phyloP scores from a whole-genome alignment of 148 eudicot genomes.

The Fallopia convolvulus region DNA sequence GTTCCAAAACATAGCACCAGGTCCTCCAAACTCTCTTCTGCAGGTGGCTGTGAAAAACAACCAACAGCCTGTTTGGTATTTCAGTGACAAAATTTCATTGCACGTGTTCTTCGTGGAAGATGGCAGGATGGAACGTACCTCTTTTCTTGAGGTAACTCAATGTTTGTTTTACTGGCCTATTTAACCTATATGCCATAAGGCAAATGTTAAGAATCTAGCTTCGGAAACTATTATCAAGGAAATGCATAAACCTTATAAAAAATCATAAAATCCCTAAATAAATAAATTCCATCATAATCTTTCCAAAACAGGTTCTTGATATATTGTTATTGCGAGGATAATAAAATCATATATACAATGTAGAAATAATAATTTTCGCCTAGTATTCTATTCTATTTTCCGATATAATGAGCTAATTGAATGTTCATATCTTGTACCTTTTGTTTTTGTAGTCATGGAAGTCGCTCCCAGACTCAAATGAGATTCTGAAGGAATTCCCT shows the following conservation, averaged over 20 bases:
- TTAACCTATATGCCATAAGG: too few species aligned
- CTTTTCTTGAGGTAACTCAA: conserved; percentile 77
- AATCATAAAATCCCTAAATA: too few species aligned
- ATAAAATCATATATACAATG: neutral
- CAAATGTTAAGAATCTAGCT: too few species aligned
- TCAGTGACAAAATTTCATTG: conserved; percentile 66
- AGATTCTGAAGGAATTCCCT: conserved; percentile 74
- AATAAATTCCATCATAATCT: too few species aligned
- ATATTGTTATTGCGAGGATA: neutral
- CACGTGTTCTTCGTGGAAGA: conserved; percentile 72
- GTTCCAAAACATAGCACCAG: conserved; percentile 82
- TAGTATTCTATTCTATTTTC: neutral
- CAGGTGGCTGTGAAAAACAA: conserved; percentile 95
- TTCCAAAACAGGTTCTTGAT: too few species aligned
- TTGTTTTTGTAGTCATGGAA: conserved; percentile 80
- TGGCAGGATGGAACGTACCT: conserved; percentile 87
- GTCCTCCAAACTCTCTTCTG: conserved; percentile 71
- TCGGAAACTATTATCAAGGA: too few species aligned
- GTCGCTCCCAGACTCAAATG: conserved; percentile 92
- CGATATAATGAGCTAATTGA: neutral
- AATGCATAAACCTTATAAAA: too few species aligned
- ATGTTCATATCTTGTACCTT: neutral
- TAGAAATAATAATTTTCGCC: too few species aligned
- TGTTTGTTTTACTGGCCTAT: too few species aligned
- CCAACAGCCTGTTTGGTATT: conserved; percentile 98